Evolutionary conservation across 2,329 filamentous ascomycete species (phyloP).

Genomic region (Tolypocladium guangdongense): DNA sequence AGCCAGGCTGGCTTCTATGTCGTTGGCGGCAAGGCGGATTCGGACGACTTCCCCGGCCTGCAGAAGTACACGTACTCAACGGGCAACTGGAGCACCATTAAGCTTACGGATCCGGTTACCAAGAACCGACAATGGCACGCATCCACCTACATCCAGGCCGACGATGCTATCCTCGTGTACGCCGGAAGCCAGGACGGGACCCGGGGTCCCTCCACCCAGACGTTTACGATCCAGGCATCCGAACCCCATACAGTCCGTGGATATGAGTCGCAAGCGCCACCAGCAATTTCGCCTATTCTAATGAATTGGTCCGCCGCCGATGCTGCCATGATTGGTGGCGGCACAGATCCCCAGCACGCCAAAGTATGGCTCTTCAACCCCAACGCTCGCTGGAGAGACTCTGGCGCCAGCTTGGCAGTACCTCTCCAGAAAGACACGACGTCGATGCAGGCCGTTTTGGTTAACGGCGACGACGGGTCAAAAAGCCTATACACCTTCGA

Average conservation of each 20-base stretch:
- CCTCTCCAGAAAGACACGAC: conserved; percentile 44
- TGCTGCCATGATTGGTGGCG: conserved; percentile 66
- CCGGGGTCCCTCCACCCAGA: conserved; percentile 52
- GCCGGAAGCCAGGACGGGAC: conserved; percentile 58
- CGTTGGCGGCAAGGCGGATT: conserved; percentile 57
- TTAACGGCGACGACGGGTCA: conserved; percentile 65
- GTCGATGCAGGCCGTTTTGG: conserved; percentile 48
- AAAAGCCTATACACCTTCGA: conserved; percentile 74
- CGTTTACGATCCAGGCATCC: conserved; percentile 60
- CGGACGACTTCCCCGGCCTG: conserved; percentile 56
- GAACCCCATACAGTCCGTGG: conserved; percentile 53
- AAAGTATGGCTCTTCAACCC: conserved; percentile 64
- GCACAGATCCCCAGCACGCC: conserved; percentile 35
- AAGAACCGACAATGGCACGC: conserved; percentile 65
- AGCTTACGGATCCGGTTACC: conserved; percentile 36
- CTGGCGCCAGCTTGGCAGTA: conserved; percentile 51
- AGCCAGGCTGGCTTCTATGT: conserved; percentile 60
- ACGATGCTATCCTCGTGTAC: conserved; percentile 68
- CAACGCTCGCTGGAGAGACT: conserved; percentile 51
- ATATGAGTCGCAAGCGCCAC: conserved; percentile 47
- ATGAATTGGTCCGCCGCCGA: conserved; percentile 62
- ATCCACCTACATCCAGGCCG: conserved; percentile 60
- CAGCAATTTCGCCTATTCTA: conserved; percentile 58
- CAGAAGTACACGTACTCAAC: conserved; percentile 54
- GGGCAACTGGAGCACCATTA: conserved; percentile 39